Percentiles rank a stretch among this genome's conserved stretches.
Conservation (phyloP, 371 early-diverging fungal genomes). For the Caulochytrium protostelioides region DNA sequence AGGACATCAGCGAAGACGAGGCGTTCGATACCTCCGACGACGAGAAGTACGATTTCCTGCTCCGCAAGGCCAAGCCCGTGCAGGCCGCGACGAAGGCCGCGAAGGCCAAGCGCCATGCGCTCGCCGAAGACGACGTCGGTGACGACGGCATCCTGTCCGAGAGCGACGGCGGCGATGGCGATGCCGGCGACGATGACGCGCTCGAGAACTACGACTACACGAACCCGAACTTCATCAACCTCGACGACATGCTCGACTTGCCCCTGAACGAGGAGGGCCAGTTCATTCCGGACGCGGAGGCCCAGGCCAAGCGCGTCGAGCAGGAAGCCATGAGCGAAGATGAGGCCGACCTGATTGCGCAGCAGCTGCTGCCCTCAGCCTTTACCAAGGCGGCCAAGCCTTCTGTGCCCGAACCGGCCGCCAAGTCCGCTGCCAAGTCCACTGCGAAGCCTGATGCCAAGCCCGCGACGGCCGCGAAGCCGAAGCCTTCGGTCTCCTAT, state of each 20-base stretch:
- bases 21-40: slow-evolving; percentile 72
- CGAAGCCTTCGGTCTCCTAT: slow-evolving; percentile 2
- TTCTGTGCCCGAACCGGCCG: too few relatives aligned
- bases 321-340: too few relatives aligned
- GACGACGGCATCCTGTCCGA: slow-evolving; percentile 4
- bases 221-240: slow-evolving; percentile 4
- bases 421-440: neutral
- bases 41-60: slow-evolving; percentile 46
- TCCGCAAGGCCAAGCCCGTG: neutral
- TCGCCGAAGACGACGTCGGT: slow-evolving; percentile 3
- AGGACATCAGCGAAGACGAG: slow-evolving; percentile 75
- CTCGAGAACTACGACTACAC: slow-evolving; percentile 17
- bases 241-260: slow-evolving; percentile 2
- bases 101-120: neutral
- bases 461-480: too few relatives aligned
- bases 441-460: slow-evolving; percentile 1
- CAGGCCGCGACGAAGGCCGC: too few relatives aligned
- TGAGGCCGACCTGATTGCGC: too few relatives aligned
- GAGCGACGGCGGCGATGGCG: slow-evolving; percentile 18
- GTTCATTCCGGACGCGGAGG: neutral
- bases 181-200: slow-evolving; percentile 20
- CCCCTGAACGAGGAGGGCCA: neutral
- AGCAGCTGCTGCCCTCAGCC: too few relatives aligned
- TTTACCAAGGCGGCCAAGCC: too few relatives aligned
- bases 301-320: too few relatives aligned